Evolutionary conservation across 305 asterid genomes (phyloP).

Genomic region (Rubia peregrina): DNA sequence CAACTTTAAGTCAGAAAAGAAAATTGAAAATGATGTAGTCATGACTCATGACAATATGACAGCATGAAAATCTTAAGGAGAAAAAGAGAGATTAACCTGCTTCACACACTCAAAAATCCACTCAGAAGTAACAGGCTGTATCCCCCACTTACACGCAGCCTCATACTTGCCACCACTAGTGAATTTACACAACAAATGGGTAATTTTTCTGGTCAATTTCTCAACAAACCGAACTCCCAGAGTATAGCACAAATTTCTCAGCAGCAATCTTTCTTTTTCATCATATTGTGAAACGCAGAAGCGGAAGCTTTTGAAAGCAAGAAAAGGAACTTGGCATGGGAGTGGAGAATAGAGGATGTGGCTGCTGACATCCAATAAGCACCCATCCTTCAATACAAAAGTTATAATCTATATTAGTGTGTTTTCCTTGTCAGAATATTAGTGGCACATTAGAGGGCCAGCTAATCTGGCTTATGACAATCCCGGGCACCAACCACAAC

Average conservation of each 20-base stretch:
- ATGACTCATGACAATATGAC: neutral
- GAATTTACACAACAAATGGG: constrained; percentile 75
- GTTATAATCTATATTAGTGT: constrained; percentile 24
- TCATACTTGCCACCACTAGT: constrained; percentile 68
- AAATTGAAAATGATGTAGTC: constrained; percentile 5
- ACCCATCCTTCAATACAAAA: constrained; percentile 60
- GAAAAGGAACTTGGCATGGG: constrained; percentile 76
- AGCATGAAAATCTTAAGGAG: constrained; percentile 5
- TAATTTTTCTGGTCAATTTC: constrained; percentile 60
- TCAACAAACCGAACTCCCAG: constrained; percentile 67
- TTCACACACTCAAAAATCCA: constrained; percentile 79
- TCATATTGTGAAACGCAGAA: constrained; percentile 79
- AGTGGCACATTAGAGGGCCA: neutral
- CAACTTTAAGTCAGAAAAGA: constrained; percentile 16
- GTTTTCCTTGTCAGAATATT: neutral
- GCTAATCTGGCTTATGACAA: neutral
- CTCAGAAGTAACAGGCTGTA: constrained; percentile 62
- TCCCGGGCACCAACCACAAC: neutral
- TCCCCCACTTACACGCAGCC: constrained; percentile 79
- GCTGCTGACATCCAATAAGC: constrained; percentile 71
- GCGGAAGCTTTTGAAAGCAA: constrained; percentile 58
- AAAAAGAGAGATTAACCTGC: constrained; percentile 49
- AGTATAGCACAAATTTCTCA: constrained; percentile 76
- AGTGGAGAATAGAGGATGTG: constrained; percentile 93
- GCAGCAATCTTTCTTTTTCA: constrained; percentile 56